Conservation (phyloP, 352 stramenopile genomes). For the Aphanomyces astaci region DNA sequence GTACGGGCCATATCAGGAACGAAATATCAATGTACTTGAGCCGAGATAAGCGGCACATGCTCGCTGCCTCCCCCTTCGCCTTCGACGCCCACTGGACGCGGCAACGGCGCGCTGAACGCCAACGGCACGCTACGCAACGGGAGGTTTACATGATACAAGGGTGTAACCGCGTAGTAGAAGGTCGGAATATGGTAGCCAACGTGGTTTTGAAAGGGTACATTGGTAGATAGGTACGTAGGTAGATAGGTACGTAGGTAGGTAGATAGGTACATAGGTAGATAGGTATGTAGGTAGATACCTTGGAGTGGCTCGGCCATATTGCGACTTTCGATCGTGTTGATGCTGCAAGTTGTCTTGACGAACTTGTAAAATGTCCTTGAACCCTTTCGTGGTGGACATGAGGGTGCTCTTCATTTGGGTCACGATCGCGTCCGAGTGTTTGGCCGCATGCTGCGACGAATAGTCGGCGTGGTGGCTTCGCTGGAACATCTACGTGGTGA, state of each 20-base stretch:
- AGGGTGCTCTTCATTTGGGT: slow-evolving; percentile 80
- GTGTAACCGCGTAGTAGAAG: too few species aligned
- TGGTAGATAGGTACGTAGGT: too few species aligned
- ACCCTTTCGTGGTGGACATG: slow-evolving; percentile 66
- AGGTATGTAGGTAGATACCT: background rate
- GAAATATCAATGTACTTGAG: slow-evolving; percentile 33
- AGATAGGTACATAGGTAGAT: too few species aligned
- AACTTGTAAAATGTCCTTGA: slow-evolving; percentile 78
- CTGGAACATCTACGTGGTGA: slow-evolving; percentile 49
- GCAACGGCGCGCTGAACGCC: slow-evolving; percentile 49
- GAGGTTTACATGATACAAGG: slow-evolving; percentile 30
- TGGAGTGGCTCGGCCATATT: slow-evolving; percentile 46
- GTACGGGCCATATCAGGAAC: background rate
- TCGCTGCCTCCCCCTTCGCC: slow-evolving; percentile 37
- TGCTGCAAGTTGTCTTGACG: slow-evolving; percentile 83
- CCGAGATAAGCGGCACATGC: slow-evolving; percentile 52
- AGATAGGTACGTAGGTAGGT: too few species aligned
- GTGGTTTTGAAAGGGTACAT: too few species aligned
- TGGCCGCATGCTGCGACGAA: slow-evolving; percentile 60
- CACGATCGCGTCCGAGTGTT: slow-evolving; percentile 72
- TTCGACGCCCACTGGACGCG: slow-evolving; percentile 45
- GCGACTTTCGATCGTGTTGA: slow-evolving; percentile 64
- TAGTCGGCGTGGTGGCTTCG: slow-evolving; percentile 52
- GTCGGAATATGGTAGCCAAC: too few species aligned
- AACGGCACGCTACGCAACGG: slow-evolving; percentile 61